phyloP scores from a whole-genome alignment of 805 yeast species.

The Candida xiaguanensis region DNA sequence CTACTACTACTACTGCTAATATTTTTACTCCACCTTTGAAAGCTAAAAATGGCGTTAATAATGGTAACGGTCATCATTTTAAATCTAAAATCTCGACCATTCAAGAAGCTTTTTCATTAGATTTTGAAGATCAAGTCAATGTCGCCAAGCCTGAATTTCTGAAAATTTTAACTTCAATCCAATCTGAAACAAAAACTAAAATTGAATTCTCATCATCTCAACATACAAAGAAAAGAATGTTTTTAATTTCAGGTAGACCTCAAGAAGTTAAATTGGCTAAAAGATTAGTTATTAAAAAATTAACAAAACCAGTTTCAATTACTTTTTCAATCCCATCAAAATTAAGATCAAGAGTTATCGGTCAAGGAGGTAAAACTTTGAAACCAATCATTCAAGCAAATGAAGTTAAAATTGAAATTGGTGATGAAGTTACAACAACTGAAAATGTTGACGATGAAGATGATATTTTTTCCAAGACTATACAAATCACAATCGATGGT shows the following conservation, averaged over 20 bases:
- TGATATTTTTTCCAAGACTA: conserved; percentile 57
- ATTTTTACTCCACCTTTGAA: conserved; percentile 11
- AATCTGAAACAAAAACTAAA: conserved; percentile 56
- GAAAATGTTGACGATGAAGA: conserved; percentile 39
- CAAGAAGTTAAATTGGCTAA: conserved; percentile 65
- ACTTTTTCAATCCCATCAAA: conserved; percentile 69
- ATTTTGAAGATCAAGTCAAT: conserved; percentile 62
- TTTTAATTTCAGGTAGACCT: conserved; percentile 73
- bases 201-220: conserved; percentile 82
- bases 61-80: conserved; percentile 12
- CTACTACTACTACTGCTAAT: conserved; percentile 14
- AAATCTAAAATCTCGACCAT: conserved; percentile 51
- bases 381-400: conserved; percentile 72
- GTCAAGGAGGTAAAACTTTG: conserved; percentile 78
- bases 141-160: conserved; percentile 63
- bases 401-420: conserved; percentile 70
- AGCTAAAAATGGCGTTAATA: conserved; percentile 8
- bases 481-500: conserved; percentile 70
- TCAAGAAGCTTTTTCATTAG: conserved; percentile 78
- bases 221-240: conserved; percentile 73
- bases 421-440: conserved; percentile 26
- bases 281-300: conserved; percentile 67
- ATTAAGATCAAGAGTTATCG: conserved; percentile 76
- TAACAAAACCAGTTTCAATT: conserved; percentile 69
- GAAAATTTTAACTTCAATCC: conserved; percentile 61